Evolutionary conservation across 805 yeast species (phyloP).

Genomic region (Pichia exigua): DNA sequence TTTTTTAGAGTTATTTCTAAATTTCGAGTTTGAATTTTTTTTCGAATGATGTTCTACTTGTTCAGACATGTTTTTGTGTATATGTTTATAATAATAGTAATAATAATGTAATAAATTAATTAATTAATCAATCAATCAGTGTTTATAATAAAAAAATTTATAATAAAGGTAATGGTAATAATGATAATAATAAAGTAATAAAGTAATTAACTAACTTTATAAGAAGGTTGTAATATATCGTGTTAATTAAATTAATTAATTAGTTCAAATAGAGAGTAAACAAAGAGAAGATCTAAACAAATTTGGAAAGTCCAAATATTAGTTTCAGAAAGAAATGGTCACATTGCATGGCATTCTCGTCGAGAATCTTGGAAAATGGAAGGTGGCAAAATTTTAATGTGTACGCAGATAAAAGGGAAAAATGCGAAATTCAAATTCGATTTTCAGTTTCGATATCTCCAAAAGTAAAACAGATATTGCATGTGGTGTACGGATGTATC

Average conservation of each 20-base stretch:
- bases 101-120: not conserved
- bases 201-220: not conserved
- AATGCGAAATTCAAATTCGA: not conserved
- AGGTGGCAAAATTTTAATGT: not conserved
- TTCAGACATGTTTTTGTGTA: slow-evolving; percentile 23
- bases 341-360: not conserved
- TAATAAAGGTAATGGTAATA: not conserved
- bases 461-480: not conserved
- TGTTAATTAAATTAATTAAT: not conserved
- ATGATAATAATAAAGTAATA: not conserved
- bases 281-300: not conserved
- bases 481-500: not conserved
- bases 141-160: not conserved
- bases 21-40: slow-evolving; percentile 22
- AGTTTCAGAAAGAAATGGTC: not conserved
- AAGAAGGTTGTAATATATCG: not conserved
- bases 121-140: not conserved
- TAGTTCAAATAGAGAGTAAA: not conserved
- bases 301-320: not conserved
- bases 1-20: slow-evolving; percentile 39
- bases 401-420: not conserved
- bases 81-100: not conserved
- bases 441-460: not conserved
- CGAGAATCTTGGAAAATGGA: not conserved
- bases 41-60: slow-evolving; percentile 18